Evolutionary conservation across 495 filamentous ascomycete genomes (phyloP).

Genomic region (Penicillium ucsense): DNA sequence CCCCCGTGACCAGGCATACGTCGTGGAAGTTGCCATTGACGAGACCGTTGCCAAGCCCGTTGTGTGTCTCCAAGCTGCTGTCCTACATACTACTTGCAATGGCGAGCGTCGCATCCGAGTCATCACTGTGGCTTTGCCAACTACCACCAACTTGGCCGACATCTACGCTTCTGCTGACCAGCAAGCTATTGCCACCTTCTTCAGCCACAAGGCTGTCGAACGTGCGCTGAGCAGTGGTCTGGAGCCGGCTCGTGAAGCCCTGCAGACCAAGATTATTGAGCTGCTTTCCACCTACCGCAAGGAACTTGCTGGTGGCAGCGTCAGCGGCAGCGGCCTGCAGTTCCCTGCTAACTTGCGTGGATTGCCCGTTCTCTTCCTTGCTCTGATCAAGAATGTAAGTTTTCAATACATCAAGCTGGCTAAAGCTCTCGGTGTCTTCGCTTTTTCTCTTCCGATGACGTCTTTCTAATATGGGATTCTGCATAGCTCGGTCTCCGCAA

Average conservation of each 20-base stretch:
- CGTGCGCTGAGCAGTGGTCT: constrained; percentile 74
- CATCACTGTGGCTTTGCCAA: constrained; percentile 85
- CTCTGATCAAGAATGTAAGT: constrained; percentile 84
- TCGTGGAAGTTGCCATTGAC: constrained; percentile 98
- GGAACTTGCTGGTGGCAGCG: constrained; percentile 90
- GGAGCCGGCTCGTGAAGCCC: constrained; percentile 79
- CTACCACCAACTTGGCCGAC: constrained; percentile 80
- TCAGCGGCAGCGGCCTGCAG: constrained; percentile 84
- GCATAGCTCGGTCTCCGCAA: constrained; percentile 78
- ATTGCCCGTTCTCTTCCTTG: constrained; percentile 82
- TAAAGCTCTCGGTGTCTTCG: not conserved
- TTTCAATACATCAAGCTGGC: not conserved
- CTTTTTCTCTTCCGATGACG: not conserved
- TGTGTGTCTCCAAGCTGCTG: constrained; percentile 91
- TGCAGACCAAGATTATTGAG: constrained; percentile 87
- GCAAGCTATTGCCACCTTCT: constrained; percentile 84
- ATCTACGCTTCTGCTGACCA: constrained; percentile 94
- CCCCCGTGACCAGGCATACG: constrained; percentile 92
- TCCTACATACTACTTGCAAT: constrained; percentile 96
- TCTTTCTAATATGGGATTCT: constrained; percentile 9
- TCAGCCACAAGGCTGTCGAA: constrained; percentile 96
- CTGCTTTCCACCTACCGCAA: constrained; percentile 91
- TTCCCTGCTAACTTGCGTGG: constrained; percentile 88
- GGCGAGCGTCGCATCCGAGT: constrained; percentile 92
- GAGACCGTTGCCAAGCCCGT: constrained; percentile 89